Percentiles rank a stretch among this genome's conserved stretches.
phyloP scores from a whole-genome alignment of 768 basidiomycete species.

The Cyclocybe aegerita region DNA sequence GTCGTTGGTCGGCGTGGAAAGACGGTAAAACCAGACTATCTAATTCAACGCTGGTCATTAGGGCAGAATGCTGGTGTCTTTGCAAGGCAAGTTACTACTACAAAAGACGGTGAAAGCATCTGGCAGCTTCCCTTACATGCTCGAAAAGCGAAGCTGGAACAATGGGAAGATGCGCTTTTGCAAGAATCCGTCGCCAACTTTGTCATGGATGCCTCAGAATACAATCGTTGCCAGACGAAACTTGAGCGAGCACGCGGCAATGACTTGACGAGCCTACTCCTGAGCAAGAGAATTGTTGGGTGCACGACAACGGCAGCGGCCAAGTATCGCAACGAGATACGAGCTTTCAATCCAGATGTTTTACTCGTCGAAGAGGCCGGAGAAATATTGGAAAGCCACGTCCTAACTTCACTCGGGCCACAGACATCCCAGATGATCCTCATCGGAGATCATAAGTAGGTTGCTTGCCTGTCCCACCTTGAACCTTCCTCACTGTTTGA shows the following conservation, averaged over 20 bases:
- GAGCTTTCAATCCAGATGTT: conserved; percentile 45
- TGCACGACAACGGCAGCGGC: conserved; percentile 74
- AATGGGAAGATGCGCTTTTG: conserved; percentile 5
- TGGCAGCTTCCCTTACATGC: conserved; percentile 1
- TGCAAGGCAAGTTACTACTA: not conserved
- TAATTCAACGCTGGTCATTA: conserved; percentile 43
- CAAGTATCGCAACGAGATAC: conserved; percentile 50
- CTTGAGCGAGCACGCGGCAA: conserved; percentile 3
- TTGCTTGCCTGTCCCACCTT: not conserved
- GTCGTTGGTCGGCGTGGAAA: conserved; percentile 38
- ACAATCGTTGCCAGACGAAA: conserved; percentile 6
- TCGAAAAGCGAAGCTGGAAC: not conserved
- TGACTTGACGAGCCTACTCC: conserved; percentile 30
- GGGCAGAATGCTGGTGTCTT: conserved; percentile 47
- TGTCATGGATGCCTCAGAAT: not conserved
- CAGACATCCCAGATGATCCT: conserved; percentile 55
- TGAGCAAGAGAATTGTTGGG: conserved; percentile 54
- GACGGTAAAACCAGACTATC: conserved; percentile 33
- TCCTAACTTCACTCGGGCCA: conserved; percentile 53
- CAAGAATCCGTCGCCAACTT: conserved; percentile 1
- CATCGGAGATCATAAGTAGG: conserved; percentile 75
- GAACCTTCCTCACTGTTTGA: not conserved
- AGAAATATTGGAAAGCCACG: conserved; percentile 69
- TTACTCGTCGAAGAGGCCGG: conserved; percentile 73
- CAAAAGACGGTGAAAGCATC: not conserved